Evolutionary conservation across 2,329 filamentous ascomycete species (phyloP), one percentile per base, ranked within the genome.

Genomic region (Colletotrichum sp.): DNA sequence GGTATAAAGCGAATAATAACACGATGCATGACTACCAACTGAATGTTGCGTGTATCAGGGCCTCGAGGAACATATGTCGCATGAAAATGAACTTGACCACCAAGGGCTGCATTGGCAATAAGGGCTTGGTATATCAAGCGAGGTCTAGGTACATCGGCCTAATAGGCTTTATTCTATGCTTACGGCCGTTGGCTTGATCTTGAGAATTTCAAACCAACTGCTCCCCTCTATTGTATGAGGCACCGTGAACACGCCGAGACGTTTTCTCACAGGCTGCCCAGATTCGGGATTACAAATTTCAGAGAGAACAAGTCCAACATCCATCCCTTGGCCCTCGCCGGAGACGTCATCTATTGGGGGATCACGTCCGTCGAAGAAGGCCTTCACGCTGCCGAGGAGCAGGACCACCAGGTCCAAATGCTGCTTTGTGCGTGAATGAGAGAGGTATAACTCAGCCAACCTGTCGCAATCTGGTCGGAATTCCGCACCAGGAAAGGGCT

Each of bases 351-450:
- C 39, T 48, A 18, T 3, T 52, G n/a, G 6, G 10, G n/a, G 44
- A 48, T 48, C 39, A 48, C 18, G 39, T 48, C 9, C 39, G 9
- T 48, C 39, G 3, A 48, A 48, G 39, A 48, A 48, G 39, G 39
- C 0, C 18, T 12, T 48, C 18, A 48, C 39, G 39, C n/a, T 52
- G 44, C 44, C 44, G 44, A 52, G 44, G 44, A 52, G n/a, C 2
- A 52, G n/a, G 1, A 52, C 2, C 44, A 22, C n/a, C 44, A 52
- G 0, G 44, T 24, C 44, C 10, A 5, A 22, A 22, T 52, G 44
- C 4, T 52, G n/a, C n/a, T 2, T 2, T 52, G n/a, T 1, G n/a
- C 6, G n/a, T 3, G 0, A 3, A 13, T 13, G 1, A 52, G n/a
- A 24, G 10, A 22, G 10, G 44, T 22, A 52, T 8, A 1, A 24